Evolutionary conservation across 345 rosid species (phyloP), one percentile per base, ranked within the genome.

Genomic region (Excoecaria cochinchinensis): DNA sequence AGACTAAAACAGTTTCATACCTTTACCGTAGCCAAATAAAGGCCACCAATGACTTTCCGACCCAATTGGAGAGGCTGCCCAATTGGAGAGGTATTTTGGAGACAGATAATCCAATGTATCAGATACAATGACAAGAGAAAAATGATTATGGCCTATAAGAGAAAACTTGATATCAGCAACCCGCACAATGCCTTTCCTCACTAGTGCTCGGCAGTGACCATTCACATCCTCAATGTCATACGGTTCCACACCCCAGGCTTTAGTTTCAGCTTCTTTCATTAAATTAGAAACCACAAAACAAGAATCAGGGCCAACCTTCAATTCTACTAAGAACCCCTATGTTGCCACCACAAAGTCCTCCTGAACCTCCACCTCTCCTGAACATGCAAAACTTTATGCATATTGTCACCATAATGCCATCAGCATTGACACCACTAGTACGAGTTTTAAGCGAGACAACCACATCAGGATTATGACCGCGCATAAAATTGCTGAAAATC

Each of bases 161-260:
- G 92, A 92, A 81, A 91, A 93, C 85, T 91, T 95, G 79, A 95
- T 87, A 74, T 91, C 99, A 71, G 98, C 92, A 58, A 95, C 96
- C 21, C 97, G 96, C 36, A 89, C 96, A 79, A 88, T 66, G 60
- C 98, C 98, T 82, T 84, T 93, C 72, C 85, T 84, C 39, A 95
- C 97, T 64, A 91, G 88, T 21, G 76, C 69, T 73, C 82, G 87
- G 93, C 99, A 95, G 79, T 79, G 88, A 48, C 85, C 73, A 76
- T 90, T 96, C 6, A 91, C 96, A 79, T 93, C 99, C 81, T 93
- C 99, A 38, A 90, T 86, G 80, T 93, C 99, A 80, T 95, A 95
- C 16, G 99, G 99, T 76, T 95, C 97, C 24, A 93, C 86, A 50
- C 99, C 98, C 99, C 98, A 93, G 9, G 93, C 95, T 82, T 93